These are phyloP conservation scores for Acer campestre DNA, from an alignment of 345 rosid genomes.

Conservation along the genomic window DNA sequence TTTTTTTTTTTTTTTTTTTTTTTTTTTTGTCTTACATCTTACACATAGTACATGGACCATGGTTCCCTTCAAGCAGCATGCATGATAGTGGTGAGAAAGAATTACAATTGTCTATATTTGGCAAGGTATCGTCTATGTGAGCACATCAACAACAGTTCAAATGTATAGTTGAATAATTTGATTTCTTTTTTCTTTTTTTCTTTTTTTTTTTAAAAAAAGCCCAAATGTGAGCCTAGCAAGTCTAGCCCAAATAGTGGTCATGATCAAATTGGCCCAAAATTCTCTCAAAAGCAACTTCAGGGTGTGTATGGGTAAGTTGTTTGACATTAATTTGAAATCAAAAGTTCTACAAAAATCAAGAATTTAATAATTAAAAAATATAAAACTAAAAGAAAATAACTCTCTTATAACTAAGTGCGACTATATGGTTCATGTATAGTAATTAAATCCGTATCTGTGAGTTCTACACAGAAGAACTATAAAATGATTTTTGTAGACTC, in stretches of 20 bases:
- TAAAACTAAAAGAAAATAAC: too few relatives aligned
- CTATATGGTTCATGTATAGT: too few relatives aligned
- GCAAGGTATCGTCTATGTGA: neutral
- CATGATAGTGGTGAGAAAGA: neutral
- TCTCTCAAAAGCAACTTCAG: neutral
- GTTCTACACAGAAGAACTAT: neutral
- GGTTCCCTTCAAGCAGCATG: constrained; percentile 13
- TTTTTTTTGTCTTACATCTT: neutral
- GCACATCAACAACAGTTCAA: neutral
- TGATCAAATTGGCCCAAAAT: neutral
- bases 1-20: too few relatives aligned
- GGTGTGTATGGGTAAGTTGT: too few relatives aligned
- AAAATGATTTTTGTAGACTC: neutral
- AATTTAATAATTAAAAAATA: too few relatives aligned
- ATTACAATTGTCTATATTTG: neutral
- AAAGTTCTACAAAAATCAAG: too few relatives aligned
- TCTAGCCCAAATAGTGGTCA: neutral
- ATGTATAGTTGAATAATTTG: neutral
- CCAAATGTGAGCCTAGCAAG: neutral
- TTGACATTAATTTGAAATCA: too few relatives aligned
- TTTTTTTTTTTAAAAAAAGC: neutral
- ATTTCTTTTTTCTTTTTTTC: too few relatives aligned
- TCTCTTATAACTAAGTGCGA: too few relatives aligned
- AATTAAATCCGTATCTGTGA: too few relatives aligned
- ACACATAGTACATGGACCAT: neutral